Base-by-base conservation (phyloP, 2,329 filamentous ascomycete genomes). In the Stagonosporopsis tanaceti region DNA sequence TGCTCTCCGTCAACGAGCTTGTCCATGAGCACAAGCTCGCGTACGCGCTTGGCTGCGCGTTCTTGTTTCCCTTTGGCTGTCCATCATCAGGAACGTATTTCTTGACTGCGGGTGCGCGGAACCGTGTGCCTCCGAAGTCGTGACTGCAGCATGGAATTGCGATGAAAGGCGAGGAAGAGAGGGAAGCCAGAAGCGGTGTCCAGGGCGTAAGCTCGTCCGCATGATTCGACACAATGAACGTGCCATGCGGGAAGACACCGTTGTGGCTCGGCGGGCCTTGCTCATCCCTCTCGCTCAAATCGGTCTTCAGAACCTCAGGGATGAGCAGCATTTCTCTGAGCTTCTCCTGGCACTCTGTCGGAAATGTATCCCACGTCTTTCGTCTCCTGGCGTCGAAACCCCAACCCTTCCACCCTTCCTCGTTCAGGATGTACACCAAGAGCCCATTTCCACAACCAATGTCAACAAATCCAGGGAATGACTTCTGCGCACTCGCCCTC, bases 61-160 rank as follows among this genome's bases (percentile, higher is more conserved):
- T 51, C 61, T 69, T 70, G n/a, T 59, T 61, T 37, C 66, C 65
- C 54, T 61, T 79, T 53, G 56, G 64, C 59, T 32, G 63, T 50
- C 39, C 54, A 25, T 70, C 65, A 7, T 64, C 44, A 4, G 57
- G 46, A 25, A 70, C 40, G 39, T 66, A 66, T 47, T 61, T 65
- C 38, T 42, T 54, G 48, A 66, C 45, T 7, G 51, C 55, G 3
- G 73, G 80, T 6, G 91, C 89, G 17, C 95, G 87, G 73, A 89
- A 95, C 57, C 81, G 76, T 2, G 86, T 85, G 1, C 95, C 95
- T 0, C 88, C 87, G 2, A 99, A 86, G 57, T 90, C 85, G 78
- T 98, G 93, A 63, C 92, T 96, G 79, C 95, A 99, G 79, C 95
- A 99, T 1, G 95, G 95, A 41, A 99, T 97, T 66, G 91, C 90